Evolutionary conservation across 2,329 filamentous ascomycete species (phyloP).

Genomic region (Lachnellula suecica): DNA sequence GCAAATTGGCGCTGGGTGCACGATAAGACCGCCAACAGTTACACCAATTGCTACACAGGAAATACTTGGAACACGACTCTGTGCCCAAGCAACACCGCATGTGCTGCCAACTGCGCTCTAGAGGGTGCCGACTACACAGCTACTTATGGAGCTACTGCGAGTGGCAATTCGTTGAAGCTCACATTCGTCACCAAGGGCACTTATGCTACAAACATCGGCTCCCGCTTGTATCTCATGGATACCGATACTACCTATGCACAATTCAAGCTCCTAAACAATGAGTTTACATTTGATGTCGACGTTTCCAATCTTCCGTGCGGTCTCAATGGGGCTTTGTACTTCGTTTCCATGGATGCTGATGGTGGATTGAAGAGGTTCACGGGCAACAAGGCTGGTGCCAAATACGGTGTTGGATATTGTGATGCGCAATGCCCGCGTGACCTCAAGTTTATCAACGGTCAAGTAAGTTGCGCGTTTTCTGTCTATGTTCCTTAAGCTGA

Average conservation of each 20-base stretch:
- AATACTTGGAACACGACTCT: constrained; percentile 41
- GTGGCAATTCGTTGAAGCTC: constrained; percentile 50
- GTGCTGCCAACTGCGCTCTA: constrained; percentile 49
- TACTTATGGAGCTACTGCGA: constrained; percentile 54
- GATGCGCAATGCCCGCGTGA: constrained; percentile 57
- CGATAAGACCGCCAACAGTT: constrained; percentile 36
- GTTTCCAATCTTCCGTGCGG: constrained; percentile 69
- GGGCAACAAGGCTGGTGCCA: constrained; percentile 55
- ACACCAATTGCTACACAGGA: constrained; percentile 39
- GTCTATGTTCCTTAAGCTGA: not conserved
- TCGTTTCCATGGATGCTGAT: constrained; percentile 61
- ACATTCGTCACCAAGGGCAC: constrained; percentile 53
- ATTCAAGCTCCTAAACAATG: constrained; percentile 63
- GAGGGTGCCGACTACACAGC: constrained; percentile 51
- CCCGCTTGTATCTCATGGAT: constrained; percentile 64
- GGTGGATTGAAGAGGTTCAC: constrained; percentile 54
- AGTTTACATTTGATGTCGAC: constrained; percentile 73
- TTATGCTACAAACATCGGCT: constrained; percentile 44
- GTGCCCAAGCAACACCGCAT: constrained; percentile 42
- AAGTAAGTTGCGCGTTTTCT: constrained; percentile 32
- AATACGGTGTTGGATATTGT: constrained; percentile 64
- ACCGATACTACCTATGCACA: constrained; percentile 58
- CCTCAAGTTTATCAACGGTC: constrained; percentile 53
- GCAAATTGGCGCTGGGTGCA: constrained; percentile 60
- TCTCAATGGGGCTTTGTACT: constrained; percentile 70